These are phyloP conservation scores for Cerrena zonata DNA, from an alignment of 1,284 basidiomycete genomes.

Conservation along the genomic window DNA sequence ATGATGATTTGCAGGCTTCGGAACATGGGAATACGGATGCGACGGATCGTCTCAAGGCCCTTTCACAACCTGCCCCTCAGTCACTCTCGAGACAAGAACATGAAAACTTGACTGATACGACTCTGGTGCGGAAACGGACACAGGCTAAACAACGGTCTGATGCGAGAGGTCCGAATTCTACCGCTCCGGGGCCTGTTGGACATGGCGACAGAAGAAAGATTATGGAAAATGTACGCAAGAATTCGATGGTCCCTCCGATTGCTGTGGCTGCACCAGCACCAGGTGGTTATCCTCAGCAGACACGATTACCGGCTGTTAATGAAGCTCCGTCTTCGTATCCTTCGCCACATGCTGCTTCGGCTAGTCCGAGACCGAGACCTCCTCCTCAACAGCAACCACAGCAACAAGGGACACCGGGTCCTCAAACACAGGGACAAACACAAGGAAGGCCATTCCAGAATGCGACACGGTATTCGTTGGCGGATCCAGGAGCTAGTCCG, in stretches of 20 bases:
- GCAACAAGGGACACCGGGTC: not conserved
- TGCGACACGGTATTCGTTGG: conserved; percentile 25
- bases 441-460: conserved; percentile 19
- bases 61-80: conserved; percentile 53
- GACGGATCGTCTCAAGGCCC: conserved; percentile 62
- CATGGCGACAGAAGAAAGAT: conserved; percentile 13
- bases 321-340: not conserved
- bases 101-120: conserved; percentile 70
- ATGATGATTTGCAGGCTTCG: conserved; percentile 45
- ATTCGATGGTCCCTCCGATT: conserved; percentile 19
- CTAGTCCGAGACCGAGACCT: conserved; percentile 1
- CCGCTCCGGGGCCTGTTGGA: conserved; percentile 8
- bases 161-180: conserved; percentile 24
- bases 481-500: conserved; percentile 22
- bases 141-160: conserved; percentile 73
- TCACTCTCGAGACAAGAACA: conserved; percentile 76
- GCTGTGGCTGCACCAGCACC: conserved; percentile 3
- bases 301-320: conserved; percentile 14
- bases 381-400: conserved; percentile 1
- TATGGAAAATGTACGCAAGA: conserved; percentile 30
- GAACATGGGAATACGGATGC: conserved; percentile 83
- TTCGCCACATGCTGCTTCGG: not conserved
- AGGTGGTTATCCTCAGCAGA: conserved; percentile 2
- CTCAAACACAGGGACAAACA: not conserved
- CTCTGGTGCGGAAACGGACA: conserved; percentile 78